phyloP scores from a whole-genome alignment of 345 rosid species.

The Carallia pectinifolia region DNA sequence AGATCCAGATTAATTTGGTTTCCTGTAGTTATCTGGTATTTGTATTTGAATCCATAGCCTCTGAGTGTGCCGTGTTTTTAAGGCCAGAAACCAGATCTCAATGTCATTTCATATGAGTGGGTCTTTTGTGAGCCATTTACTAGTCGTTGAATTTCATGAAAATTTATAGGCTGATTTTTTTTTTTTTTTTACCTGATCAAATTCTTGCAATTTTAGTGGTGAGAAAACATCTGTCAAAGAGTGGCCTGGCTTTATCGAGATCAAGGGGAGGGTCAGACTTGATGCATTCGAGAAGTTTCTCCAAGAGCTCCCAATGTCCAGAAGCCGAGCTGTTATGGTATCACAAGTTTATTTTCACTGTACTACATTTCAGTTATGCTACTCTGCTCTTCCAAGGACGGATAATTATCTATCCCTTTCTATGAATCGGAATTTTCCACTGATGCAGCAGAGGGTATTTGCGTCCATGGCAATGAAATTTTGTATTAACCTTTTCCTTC shows the following conservation, averaged over 20 bases:
- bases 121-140: not conserved
- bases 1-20: not conserved
- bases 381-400: conserved; percentile 15
- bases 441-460: conserved; percentile 14
- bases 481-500: conserved; percentile 11
- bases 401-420: conserved; percentile 9
- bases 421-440: conserved; percentile 9
- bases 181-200: not conserved
- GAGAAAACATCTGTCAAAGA: conserved; percentile 61
- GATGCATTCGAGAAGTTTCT: conserved; percentile 95
- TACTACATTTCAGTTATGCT: conserved; percentile 34
- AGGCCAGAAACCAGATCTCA: not conserved
- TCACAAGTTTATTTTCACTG: conserved; percentile 42
- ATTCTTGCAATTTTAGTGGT: conserved; percentile 53
- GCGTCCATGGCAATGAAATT: conserved; percentile 5
- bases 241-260: conserved; percentile 71
- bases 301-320: conserved; percentile 87
- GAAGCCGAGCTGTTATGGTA: conserved; percentile 96
- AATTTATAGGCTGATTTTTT: too few relatives aligned
- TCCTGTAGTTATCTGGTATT: too few relatives aligned
- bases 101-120: not conserved
- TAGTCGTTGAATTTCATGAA: not conserved
- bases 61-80: too few relatives aligned
- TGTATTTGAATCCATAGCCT: too few relatives aligned
- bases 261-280: conserved; percentile 90